Evolutionary conservation across 2,329 filamentous ascomycete species (phyloP).

Genomic region (Chaetothyriales sp.): DNA sequence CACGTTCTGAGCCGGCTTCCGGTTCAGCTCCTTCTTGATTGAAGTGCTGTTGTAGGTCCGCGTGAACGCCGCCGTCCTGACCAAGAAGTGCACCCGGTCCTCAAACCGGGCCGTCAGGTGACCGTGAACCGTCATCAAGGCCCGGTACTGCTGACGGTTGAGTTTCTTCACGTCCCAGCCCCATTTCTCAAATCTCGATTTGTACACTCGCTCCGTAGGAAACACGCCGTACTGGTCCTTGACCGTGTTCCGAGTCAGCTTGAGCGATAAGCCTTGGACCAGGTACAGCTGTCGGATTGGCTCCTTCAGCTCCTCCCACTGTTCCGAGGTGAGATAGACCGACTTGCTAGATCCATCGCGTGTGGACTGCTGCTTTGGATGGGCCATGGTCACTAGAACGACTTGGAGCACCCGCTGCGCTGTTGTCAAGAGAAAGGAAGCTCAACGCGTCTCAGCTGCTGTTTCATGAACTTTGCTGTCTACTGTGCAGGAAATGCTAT

Average conservation of each 20-base stretch:
- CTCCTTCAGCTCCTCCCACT: conserved; percentile 9
- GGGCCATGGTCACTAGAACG: background rate
- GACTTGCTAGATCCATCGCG: conserved; percentile 2
- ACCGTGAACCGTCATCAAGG: conserved; percentile 8
- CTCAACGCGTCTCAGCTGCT: background rate
- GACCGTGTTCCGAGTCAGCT: conserved; percentile 6
- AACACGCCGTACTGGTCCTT: conserved; percentile 2
- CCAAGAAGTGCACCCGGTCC: conserved; percentile 5
- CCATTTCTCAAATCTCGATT: conserved; percentile 12
- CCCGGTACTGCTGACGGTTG: conserved; percentile 7
- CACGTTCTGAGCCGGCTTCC: background rate
- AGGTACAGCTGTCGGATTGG: conserved; percentile 9
- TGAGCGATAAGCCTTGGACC: conserved; percentile 6
- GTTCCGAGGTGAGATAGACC: background rate
- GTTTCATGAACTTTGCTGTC: background rate
- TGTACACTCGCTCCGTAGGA: conserved; percentile 11
- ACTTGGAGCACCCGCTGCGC: background rate
- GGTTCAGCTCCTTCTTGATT: conserved; percentile 12
- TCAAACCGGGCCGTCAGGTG: background rate
- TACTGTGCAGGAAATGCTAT: background rate
- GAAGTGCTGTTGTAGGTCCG: conserved; percentile 3
- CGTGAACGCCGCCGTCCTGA: conserved; percentile 7
- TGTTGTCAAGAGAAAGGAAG: background rate
- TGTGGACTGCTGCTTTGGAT: conserved; percentile 5
- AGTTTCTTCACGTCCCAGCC: conserved; percentile 12